Evolutionary conservation across 805 yeast species (phyloP), one percentile per base, ranked within the genome.

Genomic region (Yarrowia divulgata): DNA sequence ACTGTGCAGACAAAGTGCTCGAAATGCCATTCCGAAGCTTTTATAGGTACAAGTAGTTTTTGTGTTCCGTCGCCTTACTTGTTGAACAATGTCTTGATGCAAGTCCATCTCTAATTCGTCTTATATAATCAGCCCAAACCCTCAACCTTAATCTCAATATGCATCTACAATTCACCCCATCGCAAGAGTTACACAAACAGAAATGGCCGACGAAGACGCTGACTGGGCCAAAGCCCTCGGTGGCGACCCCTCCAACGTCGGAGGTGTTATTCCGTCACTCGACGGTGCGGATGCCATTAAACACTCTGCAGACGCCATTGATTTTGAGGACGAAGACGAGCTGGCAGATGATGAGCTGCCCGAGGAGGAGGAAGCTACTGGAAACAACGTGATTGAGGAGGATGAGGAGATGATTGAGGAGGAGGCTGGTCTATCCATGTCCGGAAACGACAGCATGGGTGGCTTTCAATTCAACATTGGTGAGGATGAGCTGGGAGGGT

Each of bases 251-350:
- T n/a, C 57, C 29, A 63, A 63, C 48, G 18, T 49, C 8, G 57
- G 57, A 35, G 68, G 68, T 23, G 46, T 49, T 6, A 23, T 63
- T n/a, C 68, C 68, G 35, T 48, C 68, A 3, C 68, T 63, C 7
- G 68, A 63, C 48, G 68, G 68, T 37, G 68, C 55, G 1, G 68
- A 63, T 49, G 68, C 68, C 23, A 80, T 90, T 2, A 83, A 84
- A 68, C 98, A 93, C 78, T 93, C 95, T 0, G 97, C 87, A 8
- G 94, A 93, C 77, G 99, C 99, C 10, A 82, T 93, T 40, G 98
- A 94, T 78, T 94, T 90, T 76, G 97, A 91, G 75, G 97, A 91
- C 76, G 96, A 91, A 74, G 98, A 93, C 73, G 98, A 93, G 77
- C 81, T 93, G 62, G 98, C 98, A 0, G 98, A 93, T 32, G 97